phyloP scores from a whole-genome alignment of 2,329 filamentous ascomycete genomes.

The Ophiostoma populinum region DNA sequence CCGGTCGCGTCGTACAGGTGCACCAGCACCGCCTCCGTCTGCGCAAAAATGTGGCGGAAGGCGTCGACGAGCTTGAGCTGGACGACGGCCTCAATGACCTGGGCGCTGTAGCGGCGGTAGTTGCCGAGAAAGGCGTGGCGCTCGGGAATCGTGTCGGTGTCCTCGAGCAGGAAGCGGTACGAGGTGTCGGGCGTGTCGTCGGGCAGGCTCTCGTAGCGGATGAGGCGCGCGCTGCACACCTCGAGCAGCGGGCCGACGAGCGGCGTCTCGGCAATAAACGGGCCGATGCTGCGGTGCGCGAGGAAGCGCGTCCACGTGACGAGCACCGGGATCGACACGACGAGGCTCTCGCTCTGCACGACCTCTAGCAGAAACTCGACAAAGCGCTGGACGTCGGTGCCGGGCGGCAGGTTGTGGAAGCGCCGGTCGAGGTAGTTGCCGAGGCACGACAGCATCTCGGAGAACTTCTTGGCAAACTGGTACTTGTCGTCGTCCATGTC shows the following conservation, averaged over 20 bases:
- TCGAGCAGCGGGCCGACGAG: slow-evolving; percentile 65
- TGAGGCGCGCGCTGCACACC: slow-evolving; percentile 63
- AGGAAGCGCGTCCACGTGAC: slow-evolving; percentile 80
- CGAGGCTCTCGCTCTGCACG: slow-evolving; percentile 69
- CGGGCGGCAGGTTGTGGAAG: slow-evolving; percentile 44
- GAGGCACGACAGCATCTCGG: slow-evolving; percentile 79
- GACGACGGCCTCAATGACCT: slow-evolving; percentile 76
- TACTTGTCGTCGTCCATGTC: slow-evolving; percentile 88
- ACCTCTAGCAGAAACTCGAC: slow-evolving; percentile 65
- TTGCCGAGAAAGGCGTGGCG: slow-evolving; percentile 91
- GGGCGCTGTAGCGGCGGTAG: slow-evolving; percentile 77
- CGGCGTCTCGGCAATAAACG: slow-evolving; percentile 41
- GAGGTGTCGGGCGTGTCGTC: slow-evolving; percentile 68
- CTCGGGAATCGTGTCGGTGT: slow-evolving; percentile 88
- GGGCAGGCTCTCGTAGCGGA: slow-evolving; percentile 76
- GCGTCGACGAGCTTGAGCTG: slow-evolving; percentile 69
- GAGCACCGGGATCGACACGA: slow-evolving; percentile 83
- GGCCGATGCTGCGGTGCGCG: slow-evolving; percentile 49
- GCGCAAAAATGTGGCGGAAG: slow-evolving; percentile 68
- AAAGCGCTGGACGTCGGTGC: slow-evolving; percentile 53
- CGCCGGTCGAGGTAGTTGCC: slow-evolving; percentile 73
- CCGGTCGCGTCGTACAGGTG: slow-evolving; percentile 57
- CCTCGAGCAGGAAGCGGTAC: slow-evolving; percentile 69
- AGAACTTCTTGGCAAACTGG: slow-evolving; percentile 79
- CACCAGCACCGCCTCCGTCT: slow-evolving; percentile 56